Percentiles rank a stretch among this genome's conserved stretches.
phyloP scores from a whole-genome alignment of 345 rosid species.

The Citrus sp. region DNA sequence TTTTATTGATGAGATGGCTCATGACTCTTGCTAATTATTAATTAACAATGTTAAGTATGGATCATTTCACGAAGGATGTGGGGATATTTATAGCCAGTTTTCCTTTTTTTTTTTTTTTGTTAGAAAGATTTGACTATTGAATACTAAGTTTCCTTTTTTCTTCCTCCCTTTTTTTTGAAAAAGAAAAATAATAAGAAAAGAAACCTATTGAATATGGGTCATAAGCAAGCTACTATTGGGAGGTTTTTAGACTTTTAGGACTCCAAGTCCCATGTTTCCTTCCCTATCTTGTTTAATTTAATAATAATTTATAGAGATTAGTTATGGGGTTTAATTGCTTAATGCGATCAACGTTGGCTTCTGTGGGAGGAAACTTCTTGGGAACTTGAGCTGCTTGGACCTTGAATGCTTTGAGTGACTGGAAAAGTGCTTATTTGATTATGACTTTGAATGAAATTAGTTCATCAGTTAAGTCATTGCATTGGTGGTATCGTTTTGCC shows the following conservation, averaged over 20 bases:
- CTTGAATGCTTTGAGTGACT: neutral
- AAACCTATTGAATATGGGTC: conserved; percentile 22
- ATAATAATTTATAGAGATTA: neutral
- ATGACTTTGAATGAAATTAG: neutral
- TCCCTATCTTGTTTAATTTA: neutral
- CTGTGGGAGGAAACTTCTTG: conserved; percentile 9
- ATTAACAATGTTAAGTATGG: neutral
- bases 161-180: too few species aligned
- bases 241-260: neutral
- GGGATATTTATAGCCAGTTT: conserved; percentile 8
- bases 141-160: neutral
- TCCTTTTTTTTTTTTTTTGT: too few species aligned
- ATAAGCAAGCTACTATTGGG: neutral
- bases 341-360: neutral
- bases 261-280: conserved; percentile 3
- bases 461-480: neutral
- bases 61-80: neutral
- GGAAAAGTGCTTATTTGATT: neutral
- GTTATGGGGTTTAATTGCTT: neutral
- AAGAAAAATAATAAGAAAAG: neutral
- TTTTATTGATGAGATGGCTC: conserved; percentile 6
- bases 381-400: neutral
- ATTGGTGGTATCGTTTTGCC: neutral
- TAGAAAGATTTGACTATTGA: conserved; percentile 26
- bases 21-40: conserved; percentile 5